phyloP scores from a whole-genome alignment of 306 rosid genomes.

The Prunus dulcis region DNA sequence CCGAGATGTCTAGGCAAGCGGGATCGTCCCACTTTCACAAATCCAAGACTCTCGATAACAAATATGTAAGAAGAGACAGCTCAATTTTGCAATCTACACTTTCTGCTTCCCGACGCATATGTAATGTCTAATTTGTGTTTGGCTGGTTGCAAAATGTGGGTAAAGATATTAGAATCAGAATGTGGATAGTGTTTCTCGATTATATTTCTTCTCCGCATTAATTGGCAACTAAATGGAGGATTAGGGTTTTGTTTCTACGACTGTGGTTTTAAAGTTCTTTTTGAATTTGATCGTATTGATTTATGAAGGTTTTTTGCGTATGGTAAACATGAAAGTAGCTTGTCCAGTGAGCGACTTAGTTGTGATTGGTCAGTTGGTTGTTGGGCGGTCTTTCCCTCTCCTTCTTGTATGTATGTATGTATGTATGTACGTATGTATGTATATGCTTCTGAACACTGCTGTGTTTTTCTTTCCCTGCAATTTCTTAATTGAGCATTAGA shows the following conservation, averaged over 20 bases:
- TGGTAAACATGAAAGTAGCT: not conserved
- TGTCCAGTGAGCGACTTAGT: not conserved
- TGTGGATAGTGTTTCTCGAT: not conserved
- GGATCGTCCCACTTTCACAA: conserved; percentile 71
- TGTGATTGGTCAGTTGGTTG: not conserved
- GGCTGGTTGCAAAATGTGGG: not conserved
- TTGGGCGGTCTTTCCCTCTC: not conserved
- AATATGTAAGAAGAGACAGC: conserved; percentile 51
- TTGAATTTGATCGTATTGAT: not conserved
- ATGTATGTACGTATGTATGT: not conserved
- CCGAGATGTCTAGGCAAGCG: conserved; percentile 77
- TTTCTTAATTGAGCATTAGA: not conserved
- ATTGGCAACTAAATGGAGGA: not conserved
- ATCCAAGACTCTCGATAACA: conserved; percentile 96
- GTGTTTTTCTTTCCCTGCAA: not conserved
- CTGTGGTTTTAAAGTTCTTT: not conserved
- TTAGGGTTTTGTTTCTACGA: not conserved
- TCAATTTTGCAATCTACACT: not conserved
- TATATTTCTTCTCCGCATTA: not conserved
- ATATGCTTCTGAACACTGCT: not conserved
- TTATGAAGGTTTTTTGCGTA: not conserved
- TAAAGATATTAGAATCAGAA: not conserved
- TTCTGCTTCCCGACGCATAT: not conserved
- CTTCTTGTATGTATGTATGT: not conserved
- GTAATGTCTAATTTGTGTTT: not conserved